A percentile compares a stretch with the other conserved stretches of the same genome.
These are phyloP conservation scores for Kuraishia floccosa DNA, from an alignment of 805 yeast genomes.

Conservation along the genomic window DNA sequence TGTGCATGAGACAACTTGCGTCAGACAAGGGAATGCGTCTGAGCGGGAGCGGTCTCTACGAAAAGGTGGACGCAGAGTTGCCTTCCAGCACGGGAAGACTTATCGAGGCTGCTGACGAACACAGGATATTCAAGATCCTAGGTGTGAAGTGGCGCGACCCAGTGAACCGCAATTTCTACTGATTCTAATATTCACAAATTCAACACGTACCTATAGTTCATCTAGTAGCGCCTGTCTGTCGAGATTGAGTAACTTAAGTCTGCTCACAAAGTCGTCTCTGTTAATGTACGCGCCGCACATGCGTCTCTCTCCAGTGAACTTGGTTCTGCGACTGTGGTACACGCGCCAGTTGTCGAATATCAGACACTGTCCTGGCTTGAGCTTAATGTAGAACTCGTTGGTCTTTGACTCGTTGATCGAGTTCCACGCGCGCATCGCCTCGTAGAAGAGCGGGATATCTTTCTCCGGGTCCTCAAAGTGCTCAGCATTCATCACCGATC, in stretches of 20 bases:
- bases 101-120: conserved; percentile 24
- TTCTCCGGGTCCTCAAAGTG: conserved; percentile 26
- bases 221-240: conserved; percentile 36
- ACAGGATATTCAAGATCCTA: conserved; percentile 29
- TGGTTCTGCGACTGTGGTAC: conserved; percentile 57
- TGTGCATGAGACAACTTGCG: conserved; percentile 32
- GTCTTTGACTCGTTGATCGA: conserved; percentile 34
- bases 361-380: conserved; percentile 54
- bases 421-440: conserved; percentile 48
- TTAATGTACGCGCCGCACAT: conserved; percentile 67
- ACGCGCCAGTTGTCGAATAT: conserved; percentile 69
- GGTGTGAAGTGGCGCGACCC: conserved; percentile 26
- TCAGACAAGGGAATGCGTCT: conserved; percentile 21
- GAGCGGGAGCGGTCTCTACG: conserved; percentile 35
- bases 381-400: conserved; percentile 40
- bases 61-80: neutral
- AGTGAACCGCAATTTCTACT: no score
- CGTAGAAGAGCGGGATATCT: conserved; percentile 41
- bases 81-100: neutral
- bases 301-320: conserved; percentile 54
- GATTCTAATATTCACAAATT: no score
- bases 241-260: conserved; percentile 30
- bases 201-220: no score
- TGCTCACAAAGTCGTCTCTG: conserved; percentile 51
- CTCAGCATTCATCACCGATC: conserved; percentile 50